These are phyloP conservation scores for Poronia punctata DNA, from an alignment of 495 filamentous ascomycete genomes.

Conservation along the genomic window DNA sequence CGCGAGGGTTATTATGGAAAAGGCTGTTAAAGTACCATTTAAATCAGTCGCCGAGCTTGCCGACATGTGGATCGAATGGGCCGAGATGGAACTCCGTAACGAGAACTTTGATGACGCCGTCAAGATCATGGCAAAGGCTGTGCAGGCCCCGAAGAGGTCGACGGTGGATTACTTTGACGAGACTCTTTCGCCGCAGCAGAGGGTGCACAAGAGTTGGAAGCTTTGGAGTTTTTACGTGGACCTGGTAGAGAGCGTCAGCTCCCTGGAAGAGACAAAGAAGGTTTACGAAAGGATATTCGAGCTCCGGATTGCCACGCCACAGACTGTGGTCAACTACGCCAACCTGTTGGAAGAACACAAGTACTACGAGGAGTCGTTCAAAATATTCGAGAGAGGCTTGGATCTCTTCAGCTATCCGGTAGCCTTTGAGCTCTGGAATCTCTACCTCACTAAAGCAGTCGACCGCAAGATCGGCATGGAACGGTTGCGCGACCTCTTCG, in stretches of 20 bases:
- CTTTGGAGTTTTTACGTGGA: slow-evolving; percentile 99
- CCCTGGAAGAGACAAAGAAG: slow-evolving; percentile 84
- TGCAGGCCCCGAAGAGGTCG: slow-evolving; percentile 88
- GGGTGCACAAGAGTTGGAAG: slow-evolving; percentile 99
- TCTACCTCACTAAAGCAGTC: slow-evolving; percentile 95
- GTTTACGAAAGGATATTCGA: slow-evolving; percentile 98
- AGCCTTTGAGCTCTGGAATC: slow-evolving; percentile 97
- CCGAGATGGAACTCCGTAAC: slow-evolving; percentile 91
- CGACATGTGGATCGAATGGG: slow-evolving; percentile 98
- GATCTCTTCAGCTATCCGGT: slow-evolving; percentile 97
- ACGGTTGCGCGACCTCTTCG: slow-evolving; percentile 88
- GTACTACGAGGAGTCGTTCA: slow-evolving; percentile 97
- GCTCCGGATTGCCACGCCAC: slow-evolving; percentile 92
- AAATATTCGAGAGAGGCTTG: slow-evolving; percentile 92
- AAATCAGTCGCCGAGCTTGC: slow-evolving; percentile 92
- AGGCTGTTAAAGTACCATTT: slow-evolving; percentile 95
- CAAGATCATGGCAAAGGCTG: slow-evolving; percentile 93
- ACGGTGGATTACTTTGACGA: slow-evolving; percentile 99
- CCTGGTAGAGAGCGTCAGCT: slow-evolving; percentile 88
- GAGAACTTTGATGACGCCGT: slow-evolving; percentile 95
- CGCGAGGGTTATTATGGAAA: slow-evolving; percentile 90
- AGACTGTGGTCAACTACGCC: slow-evolving; percentile 97
- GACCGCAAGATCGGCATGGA: slow-evolving; percentile 94
- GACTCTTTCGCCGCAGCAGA: slow-evolving; percentile 83
- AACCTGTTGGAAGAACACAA: slow-evolving; percentile 92